A percentile compares a stretch with the other conserved stretches of the same genome.
Conservation (phyloP, 768 basidiomycete species). For the Russula virescens region DNA sequence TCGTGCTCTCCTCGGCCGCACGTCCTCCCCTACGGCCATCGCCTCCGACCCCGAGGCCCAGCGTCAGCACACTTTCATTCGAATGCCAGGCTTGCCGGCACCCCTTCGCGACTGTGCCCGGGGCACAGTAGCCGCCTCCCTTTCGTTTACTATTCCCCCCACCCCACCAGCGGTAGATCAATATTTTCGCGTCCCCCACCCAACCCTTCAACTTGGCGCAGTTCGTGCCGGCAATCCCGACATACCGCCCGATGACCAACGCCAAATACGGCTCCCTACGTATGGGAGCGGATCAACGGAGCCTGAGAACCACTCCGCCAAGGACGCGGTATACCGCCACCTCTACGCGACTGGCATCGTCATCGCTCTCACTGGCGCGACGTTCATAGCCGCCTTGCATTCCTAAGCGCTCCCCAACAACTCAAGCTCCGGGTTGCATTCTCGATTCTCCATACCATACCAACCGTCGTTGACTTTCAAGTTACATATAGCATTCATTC, state of each 20-base stretch:
- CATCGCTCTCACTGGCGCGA: conserved; percentile 23
- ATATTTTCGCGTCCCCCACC: background rate
- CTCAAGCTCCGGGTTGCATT: background rate
- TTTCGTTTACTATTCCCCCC: background rate
- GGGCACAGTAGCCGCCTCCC: background rate
- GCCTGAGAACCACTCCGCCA: conserved; percentile 2
- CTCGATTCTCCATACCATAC: background rate
- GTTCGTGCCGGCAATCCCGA: no score
- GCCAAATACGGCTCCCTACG: background rate
- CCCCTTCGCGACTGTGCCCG: conserved; percentile 12
- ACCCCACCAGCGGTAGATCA: background rate
- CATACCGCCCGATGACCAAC: background rate
- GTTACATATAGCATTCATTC: background rate
- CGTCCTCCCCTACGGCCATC: background rate
- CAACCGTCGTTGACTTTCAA: background rate
- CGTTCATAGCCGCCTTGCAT: conserved; percentile 22
- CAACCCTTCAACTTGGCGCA: background rate
- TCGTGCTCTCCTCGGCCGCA: background rate
- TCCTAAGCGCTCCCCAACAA: background rate
- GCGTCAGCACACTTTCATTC: background rate
- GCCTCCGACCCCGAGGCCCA: conserved; percentile 16
- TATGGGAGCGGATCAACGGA: background rate
- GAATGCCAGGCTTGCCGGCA: background rate
- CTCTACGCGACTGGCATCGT: conserved; percentile 22
- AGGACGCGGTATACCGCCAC: conserved; percentile 37